These are phyloP conservation scores for Mycena haematopus DNA, from an alignment of 768 basidiomycete species.

Conservation along the genomic window DNA sequence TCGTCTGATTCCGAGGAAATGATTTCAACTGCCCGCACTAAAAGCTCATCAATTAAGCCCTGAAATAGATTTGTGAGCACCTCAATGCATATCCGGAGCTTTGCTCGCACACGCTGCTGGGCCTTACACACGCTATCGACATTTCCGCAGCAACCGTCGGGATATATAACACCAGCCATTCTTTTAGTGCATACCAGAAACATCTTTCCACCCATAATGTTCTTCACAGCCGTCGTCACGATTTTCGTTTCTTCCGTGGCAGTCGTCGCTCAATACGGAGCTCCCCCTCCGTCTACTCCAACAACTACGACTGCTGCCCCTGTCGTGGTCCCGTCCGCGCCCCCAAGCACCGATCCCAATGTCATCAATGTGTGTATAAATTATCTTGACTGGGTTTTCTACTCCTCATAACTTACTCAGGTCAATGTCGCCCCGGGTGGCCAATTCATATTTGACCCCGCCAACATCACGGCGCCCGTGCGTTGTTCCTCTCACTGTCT, in stretches of 20 bases:
- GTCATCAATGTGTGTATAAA: constrained; percentile 33
- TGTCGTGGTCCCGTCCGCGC: constrained; percentile 45
- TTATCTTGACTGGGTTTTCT: background rate
- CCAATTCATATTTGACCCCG: constrained; percentile 49
- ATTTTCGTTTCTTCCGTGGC: constrained; percentile 31
- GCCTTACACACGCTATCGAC: constrained; percentile 14
- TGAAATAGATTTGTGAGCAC: constrained; percentile 5
- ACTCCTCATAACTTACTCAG: constrained; percentile 32
- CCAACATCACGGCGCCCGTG: constrained; percentile 49
- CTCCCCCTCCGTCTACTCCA: constrained; percentile 23
- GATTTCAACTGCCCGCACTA: background rate
- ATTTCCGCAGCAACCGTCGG: constrained; percentile 25
- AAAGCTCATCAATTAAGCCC: constrained; percentile 9
- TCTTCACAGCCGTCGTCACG: constrained; percentile 37
- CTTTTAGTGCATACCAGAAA: background rate
- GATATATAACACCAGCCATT: constrained; percentile 8
- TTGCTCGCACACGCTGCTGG: constrained; percentile 1
- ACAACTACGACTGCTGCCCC: constrained; percentile 36
- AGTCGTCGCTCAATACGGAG: constrained; percentile 44
- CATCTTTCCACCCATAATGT: constrained; percentile 30
- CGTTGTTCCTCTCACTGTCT: no score
- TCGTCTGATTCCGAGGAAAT: constrained; percentile 4
- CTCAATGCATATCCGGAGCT: background rate
- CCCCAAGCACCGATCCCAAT: constrained; percentile 46
- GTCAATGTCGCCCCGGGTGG: constrained; percentile 50